Base-by-base conservation (phyloP, 2,329 filamentous ascomycete species). In the Elsinoe fawcettii region DNA sequence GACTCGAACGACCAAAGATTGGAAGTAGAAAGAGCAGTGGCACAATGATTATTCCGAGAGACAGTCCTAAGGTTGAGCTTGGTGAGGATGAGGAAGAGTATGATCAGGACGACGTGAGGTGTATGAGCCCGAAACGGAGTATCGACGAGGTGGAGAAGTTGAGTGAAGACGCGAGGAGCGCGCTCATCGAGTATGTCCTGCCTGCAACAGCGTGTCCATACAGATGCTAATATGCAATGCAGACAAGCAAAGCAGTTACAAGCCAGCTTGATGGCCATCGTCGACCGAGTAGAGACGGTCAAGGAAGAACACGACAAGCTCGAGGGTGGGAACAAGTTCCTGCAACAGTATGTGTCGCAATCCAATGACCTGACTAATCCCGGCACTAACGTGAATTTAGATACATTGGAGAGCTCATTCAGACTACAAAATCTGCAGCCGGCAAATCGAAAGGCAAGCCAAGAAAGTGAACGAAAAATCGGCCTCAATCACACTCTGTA, bases 331-430 rank as follows among this genome's bases (percentile, higher is more conserved):
- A 99, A 99, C 79, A 92, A 90, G 67, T 96, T 97, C 68, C 75
- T 99, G 49, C 92, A 97, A 72, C 78, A 76, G 76, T 78, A 67
- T 57, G 75, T 74, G 22, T 22, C 12, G n/a, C 25, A 32, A 43
- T 5, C 5, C 14, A 32, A 51, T 14, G 7, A 14, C 16, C 22
- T 34, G 11, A 37, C 46, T 39, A 43, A 49, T 20, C 9, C 23
- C 60, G 58, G 37, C 61, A 39, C 23, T 3, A 66, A 59, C 18
- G 2, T 20, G 6, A 1, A 1, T 25, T 5, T 11, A 96, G 96
- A 71, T 97, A 97, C 70, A 97, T 97, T 66, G 92, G 92, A 63
- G 92, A 96, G 68, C 79, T 97, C 57, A 97, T 96, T 82, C 88
- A 89, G 66, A 84, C 81, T 64, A 79, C 77, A 65, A 83, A 83